A percentile compares a stretch with the other conserved stretches of the same genome.
Evolutionary conservation across 306 rosid species (phyloP).

Genomic region (Dryas octopetala): DNA sequence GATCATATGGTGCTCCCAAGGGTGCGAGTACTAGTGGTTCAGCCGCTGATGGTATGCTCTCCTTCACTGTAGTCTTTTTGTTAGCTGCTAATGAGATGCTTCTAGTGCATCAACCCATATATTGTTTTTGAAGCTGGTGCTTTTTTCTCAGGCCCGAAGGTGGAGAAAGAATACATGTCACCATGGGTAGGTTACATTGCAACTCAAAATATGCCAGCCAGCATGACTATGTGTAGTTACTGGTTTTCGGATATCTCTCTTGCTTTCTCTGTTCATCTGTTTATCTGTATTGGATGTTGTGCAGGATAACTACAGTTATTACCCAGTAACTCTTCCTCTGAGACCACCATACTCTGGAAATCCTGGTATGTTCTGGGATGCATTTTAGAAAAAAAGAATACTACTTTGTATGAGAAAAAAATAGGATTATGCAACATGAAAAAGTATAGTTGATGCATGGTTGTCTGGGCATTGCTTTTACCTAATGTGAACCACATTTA

Average conservation of each 20-base stretch:
- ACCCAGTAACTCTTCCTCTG: conserved; percentile 70
- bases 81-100: conserved; percentile 26
- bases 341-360: conserved; percentile 80
- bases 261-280: neutral
- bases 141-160: conserved; percentile 25
- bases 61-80: conserved; percentile 14
- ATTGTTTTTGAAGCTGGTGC: conserved; percentile 25
- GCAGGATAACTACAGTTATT: conserved; percentile 65
- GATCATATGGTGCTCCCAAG: conserved; percentile 43
- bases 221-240: neutral
- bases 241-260: neutral
- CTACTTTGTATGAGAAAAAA: neutral
- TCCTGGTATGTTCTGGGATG: conserved; percentile 59
- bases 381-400: neutral
- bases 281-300: conserved; percentile 32
- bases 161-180: conserved; percentile 66
- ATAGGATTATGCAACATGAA: neutral
- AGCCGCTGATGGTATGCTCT: conserved; percentile 41
- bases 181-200: conserved; percentile 64
- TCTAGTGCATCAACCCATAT: conserved; percentile 24
- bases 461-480: neutral
- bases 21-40: conserved; percentile 31
- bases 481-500: neutral
- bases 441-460: neutral
- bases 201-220: conserved; percentile 6